Evolutionary conservation across 2,329 filamentous ascomycete species (phyloP), one percentile per base, ranked within the genome.

Genomic region (Fusarium xyrophilum): DNA sequence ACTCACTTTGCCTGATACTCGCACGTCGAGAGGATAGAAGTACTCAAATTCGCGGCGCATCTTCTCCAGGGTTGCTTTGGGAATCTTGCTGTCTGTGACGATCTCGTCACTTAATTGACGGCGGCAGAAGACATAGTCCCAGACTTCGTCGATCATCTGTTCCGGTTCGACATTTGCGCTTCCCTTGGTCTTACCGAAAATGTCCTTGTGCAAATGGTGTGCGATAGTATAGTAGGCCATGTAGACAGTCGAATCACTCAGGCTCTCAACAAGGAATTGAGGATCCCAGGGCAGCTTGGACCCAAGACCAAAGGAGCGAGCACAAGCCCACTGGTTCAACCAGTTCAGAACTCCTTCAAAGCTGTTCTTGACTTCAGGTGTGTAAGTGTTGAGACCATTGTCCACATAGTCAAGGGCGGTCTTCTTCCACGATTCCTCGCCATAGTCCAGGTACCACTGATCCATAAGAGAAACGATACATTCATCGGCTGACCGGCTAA

Each of bases 391-490:
- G 65, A 97, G 82, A 32, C 87, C 87, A 67, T 86, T 86, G 63
- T 87, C 86, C 47, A 97, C 88, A 76, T 91, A 90, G 70, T 90
- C 85, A 56, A 94, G 83, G 17, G 91, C 93, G 43, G 86, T 84
- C 67, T 91, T 82, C 76, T 92, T 92, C 96, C 96, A 98, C 51
- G 90, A 86, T 43, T 93, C 92, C 80, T 94, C 92, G 66, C 96
- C 96, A 76, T 99, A 99, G 81, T 97, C 95, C 74, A 99, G 84
- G 82, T 97, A 99, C 94, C 96, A 99, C 81, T 99, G 96, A 74
- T 97, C 95, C 76, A 98, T 89, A 70, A 95, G 89, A 32, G 93
- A 92, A 63, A 96, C 95, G 61, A 97, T 93, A 77, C 96, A 98
- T 72, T 96, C 93, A 76, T 98, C 95, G 30, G 91, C 93, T 72